Base-by-base conservation (phyloP, 2,329 filamentous ascomycete species). In the Penicillium sp. region DNA sequence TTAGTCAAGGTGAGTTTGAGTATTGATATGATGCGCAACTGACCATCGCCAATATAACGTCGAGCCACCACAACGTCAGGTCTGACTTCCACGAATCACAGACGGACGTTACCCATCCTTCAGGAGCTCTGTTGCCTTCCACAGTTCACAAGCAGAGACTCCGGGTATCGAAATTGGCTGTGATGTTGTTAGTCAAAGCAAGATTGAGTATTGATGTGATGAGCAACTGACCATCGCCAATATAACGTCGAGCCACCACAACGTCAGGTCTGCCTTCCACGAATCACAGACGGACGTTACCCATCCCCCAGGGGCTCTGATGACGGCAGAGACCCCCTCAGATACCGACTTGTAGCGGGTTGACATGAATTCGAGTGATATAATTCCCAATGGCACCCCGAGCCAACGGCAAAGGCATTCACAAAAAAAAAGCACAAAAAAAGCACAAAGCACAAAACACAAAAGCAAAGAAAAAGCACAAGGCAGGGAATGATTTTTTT, bases 331-430 rank as follows among this genome's bases (percentile, higher is more conserved):
- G 34, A 36, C 34, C 34, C 7, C 24, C 24, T 27, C 24, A 27
- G 24, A 27, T 5, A 5, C 34, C 34, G 6, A 36, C 13, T 36
- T 6, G 14, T 36, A 13, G 14, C n/a, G 4, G 34, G 14, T n/a
- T 6, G 14, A 5, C 34, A 36, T 36, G 34, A n/a, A 36, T 36
- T 14, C 34, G n/a, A n/a, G 34, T 5, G 2, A n/a, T 14, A 36
- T 14, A 3, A 36, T 6, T 86, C 16, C 38, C 38, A n/a, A 11
- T 21, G 10, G n/a, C 38, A 18, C 16, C 38, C 10, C n/a, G 38
- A 21, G n/a, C 16, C 38, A 40, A 40, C 38, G 38, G 38, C 38
- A 40, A 40, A 14, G 38, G 38, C 38, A 40, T 21, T 7, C 10
- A n/a, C 2, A 18, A 40, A 40, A n/a, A 9, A 21, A 38, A 16